A percentile compares a stretch with the other conserved stretches of the same genome.
These are phyloP conservation scores for Kockovaella imperatae DNA, from an alignment of 768 basidiomycete genomes.

Conservation along the genomic window DNA sequence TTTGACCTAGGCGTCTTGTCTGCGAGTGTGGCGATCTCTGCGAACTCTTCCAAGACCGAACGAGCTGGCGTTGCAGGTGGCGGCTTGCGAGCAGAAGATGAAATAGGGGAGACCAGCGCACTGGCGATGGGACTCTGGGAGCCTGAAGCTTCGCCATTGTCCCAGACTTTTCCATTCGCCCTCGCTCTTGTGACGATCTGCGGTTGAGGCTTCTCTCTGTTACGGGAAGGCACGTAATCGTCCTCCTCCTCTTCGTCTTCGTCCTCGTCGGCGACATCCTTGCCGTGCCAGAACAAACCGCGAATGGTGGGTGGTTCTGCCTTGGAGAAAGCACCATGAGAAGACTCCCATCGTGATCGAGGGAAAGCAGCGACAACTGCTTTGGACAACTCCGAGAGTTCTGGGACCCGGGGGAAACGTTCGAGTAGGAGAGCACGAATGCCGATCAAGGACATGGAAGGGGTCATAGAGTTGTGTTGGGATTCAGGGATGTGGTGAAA, in stretches of 20 bases:
- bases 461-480: conserved; percentile 19
- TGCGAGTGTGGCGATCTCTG: conserved; percentile 31
- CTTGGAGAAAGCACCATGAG: conserved; percentile 3
- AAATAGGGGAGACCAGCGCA: conserved; percentile 33
- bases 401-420: conserved; percentile 33
- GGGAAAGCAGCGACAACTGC: conserved; percentile 35
- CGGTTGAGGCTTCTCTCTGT: not conserved
- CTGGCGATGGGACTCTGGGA: conserved; percentile 21
- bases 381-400: conserved; percentile 28
- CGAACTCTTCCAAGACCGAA: conserved; percentile 36
- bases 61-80: conserved; percentile 33
- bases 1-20: conserved; percentile 27
- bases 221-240: not conserved
- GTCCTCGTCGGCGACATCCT: conserved; percentile 16
- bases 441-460: conserved; percentile 29
- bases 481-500: conserved; percentile 32
- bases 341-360: conserved; percentile 23
- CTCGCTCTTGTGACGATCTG: not conserved
- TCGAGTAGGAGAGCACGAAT: conserved; percentile 30
- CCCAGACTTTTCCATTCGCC: not conserved
- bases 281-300: conserved; percentile 34
- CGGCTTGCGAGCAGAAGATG: conserved; percentile 14
- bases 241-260: conserved; percentile 4
- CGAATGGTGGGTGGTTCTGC: conserved; percentile 30
- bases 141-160: not conserved